Percentiles rank a stretch among this genome's conserved stretches.
Conservation (phyloP, 192 early-diverging fungal genomes). For the Gigaspora rosea region DNA sequence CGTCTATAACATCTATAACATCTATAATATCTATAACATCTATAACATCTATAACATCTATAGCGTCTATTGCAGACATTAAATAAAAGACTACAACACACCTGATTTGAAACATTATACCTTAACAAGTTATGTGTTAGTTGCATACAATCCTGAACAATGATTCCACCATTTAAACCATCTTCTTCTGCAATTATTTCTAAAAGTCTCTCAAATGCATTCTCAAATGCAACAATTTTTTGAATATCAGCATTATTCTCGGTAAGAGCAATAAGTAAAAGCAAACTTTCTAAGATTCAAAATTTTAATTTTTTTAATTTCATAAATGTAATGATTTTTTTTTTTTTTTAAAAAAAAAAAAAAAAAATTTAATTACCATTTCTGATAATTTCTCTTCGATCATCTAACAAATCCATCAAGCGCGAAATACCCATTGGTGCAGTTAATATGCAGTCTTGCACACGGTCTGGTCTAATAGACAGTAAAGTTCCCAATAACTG, state of each 20-base stretch:
- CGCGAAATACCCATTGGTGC: constrained; percentile 82
- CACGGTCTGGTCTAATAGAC: constrained; percentile 52
- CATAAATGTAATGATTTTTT: neutral
- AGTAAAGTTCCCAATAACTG: constrained; percentile 82
- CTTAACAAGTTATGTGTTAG: constrained; percentile 89
- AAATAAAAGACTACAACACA: constrained; percentile 35
- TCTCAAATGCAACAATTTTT: constrained; percentile 99
- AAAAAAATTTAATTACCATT: constrained; percentile 64
- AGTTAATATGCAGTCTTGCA: constrained; percentile 87
- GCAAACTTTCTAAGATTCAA: constrained; percentile 74
- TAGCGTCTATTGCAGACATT: neutral
- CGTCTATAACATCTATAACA: constrained; percentile 15
- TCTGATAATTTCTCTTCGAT: constrained; percentile 91
- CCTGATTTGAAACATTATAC: constrained; percentile 98
- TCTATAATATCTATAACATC: neutral
- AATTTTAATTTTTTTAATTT: neutral
- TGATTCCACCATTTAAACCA: constrained; percentile 88
- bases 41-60: constrained; percentile 5
- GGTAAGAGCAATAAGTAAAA: constrained; percentile 91
- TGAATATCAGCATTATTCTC: constrained; percentile 93
- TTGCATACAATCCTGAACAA: constrained; percentile 96
- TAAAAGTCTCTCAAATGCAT: constrained; percentile 92
- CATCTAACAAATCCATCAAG: constrained; percentile 93
- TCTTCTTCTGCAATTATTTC: constrained; percentile 89
- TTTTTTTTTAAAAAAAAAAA: neutral